Percentiles rank a stretch among this genome's conserved stretches.
phyloP scores from a whole-genome alignment of 257 asterid genomes.

The Thymus mandschuricus region DNA sequence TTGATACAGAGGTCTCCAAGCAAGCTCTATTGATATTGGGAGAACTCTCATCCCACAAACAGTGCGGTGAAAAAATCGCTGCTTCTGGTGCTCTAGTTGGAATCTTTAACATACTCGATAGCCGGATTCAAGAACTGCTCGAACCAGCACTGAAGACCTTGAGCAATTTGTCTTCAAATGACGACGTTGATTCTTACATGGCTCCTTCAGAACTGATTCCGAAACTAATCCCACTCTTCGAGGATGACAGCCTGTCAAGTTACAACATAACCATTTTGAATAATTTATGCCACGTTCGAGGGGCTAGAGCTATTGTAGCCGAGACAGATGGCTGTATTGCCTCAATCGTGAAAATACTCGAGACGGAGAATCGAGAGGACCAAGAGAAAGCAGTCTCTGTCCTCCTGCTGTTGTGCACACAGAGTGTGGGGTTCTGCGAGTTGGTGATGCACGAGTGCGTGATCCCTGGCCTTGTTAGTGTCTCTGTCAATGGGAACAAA shows the following conservation, averaged over 20 bases:
- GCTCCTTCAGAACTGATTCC: slow-evolving; percentile 51
- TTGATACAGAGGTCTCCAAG: slow-evolving; percentile 59
- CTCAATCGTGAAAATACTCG: slow-evolving; percentile 60
- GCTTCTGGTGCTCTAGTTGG: slow-evolving; percentile 54
- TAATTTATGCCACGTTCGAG: slow-evolving; percentile 46
- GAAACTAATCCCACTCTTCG: slow-evolving; percentile 53
- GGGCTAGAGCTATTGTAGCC: slow-evolving; percentile 47
- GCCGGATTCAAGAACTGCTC: slow-evolving; percentile 47
- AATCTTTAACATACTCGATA: slow-evolving; percentile 58
- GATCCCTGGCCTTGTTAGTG: slow-evolving; percentile 56
- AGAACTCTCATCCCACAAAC: slow-evolving; percentile 46
- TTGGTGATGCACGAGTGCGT: slow-evolving; percentile 74
- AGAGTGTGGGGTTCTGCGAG: slow-evolving; percentile 46
- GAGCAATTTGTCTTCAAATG: slow-evolving; percentile 51
- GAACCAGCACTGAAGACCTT: slow-evolving; percentile 61
- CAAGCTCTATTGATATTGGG: slow-evolving; percentile 63
- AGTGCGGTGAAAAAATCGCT: slow-evolving; percentile 42
- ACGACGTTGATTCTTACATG: slow-evolving; percentile 37
- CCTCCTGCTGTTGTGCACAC: slow-evolving; percentile 75
- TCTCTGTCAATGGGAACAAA: slow-evolving; percentile 63
- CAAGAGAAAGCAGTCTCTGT: slow-evolving; percentile 74
- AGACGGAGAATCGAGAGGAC: slow-evolving; percentile 50
- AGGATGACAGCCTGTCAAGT: slow-evolving; percentile 42
- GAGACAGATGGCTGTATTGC: slow-evolving; percentile 70
- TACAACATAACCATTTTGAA: slow-evolving; percentile 56